Conservation (phyloP, 2,329 filamentous ascomycete genomes). For the Colletotrichum falcatum region DNA sequence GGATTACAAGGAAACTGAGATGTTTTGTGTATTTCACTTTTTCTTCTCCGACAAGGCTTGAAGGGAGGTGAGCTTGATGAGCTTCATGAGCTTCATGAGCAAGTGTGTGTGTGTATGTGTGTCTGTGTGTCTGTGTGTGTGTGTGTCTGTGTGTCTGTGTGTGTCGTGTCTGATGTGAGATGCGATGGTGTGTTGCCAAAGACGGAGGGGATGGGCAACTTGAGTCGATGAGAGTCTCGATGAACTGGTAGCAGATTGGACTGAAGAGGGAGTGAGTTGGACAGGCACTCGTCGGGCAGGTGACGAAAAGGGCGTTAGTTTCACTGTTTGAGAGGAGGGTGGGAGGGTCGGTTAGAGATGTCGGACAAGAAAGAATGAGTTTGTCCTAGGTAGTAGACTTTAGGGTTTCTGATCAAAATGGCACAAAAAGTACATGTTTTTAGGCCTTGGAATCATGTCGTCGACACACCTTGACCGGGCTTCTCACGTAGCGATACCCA, state of each 20-base stretch:
- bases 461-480: too few relatives aligned
- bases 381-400: slow-evolving; percentile 4
- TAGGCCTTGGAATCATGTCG: too few relatives aligned
- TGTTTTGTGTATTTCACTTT: slow-evolving; percentile 20
- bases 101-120: too few relatives aligned
- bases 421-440: too few relatives aligned
- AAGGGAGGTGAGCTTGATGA: neutral
- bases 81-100: too few relatives aligned
- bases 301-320: neutral
- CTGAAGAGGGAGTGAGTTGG: neutral
- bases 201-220: neutral
- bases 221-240: neutral
- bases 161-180: slow-evolving; percentile 1
- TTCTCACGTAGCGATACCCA: too few relatives aligned
- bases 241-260: neutral
- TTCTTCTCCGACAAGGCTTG: slow-evolving; percentile 1
- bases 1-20: slow-evolving; percentile 35
- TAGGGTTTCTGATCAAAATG: too few relatives aligned
- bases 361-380: slow-evolving; percentile 34
- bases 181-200: neutral
- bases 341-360: neutral
- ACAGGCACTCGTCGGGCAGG: neutral
- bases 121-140: too few relatives aligned
- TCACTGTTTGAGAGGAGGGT: too few relatives aligned
- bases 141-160: too few relatives aligned